These are phyloP conservation scores for Pseudomicrostroma phylloplanum DNA, from an alignment of 1,284 basidiomycete genomes.

Conservation along the genomic window DNA sequence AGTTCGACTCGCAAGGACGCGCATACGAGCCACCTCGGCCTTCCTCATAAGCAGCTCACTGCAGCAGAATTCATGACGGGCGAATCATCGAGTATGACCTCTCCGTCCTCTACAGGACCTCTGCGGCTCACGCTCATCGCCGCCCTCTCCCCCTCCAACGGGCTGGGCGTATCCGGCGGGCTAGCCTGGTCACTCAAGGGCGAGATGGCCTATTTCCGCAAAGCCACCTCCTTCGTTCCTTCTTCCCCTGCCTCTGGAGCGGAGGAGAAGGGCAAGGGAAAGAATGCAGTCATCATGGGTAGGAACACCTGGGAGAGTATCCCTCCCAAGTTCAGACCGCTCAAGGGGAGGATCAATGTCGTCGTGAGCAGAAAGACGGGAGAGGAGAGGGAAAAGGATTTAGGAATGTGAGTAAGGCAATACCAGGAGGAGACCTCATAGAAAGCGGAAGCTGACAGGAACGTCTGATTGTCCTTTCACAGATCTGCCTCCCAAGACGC, in stretches of 20 bases:
- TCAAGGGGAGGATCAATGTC: slow-evolving; percentile 71
- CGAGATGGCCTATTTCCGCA: slow-evolving; percentile 90
- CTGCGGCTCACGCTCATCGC: slow-evolving; percentile 74
- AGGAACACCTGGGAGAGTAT: slow-evolving; percentile 97
- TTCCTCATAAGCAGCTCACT: too few species aligned
- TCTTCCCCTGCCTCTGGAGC: slow-evolving; percentile 5
- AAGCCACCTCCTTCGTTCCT: slow-evolving; percentile 59
- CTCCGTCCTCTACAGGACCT: not conserved
- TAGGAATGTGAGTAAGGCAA: slow-evolving; percentile 10
- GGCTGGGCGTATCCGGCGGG: slow-evolving; percentile 69
- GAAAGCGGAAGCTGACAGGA: slow-evolving; percentile 10
- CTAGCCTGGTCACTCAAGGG: slow-evolving; percentile 84
- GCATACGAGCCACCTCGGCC: not conserved
- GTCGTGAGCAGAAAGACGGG: slow-evolving; percentile 66
- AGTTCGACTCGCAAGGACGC: not conserved
- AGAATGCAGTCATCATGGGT: slow-evolving; percentile 89
- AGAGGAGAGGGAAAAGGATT: slow-evolving; percentile 22
- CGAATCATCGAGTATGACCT: too few species aligned
- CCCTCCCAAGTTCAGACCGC: slow-evolving; percentile 76
- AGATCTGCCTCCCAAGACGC: not conserved
- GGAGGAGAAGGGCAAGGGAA: slow-evolving; percentile 44
- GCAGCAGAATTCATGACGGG: too few species aligned
- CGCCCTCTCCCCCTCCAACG: slow-evolving; percentile 78
- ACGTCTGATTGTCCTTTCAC: not conserved
- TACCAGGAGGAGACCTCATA: not conserved